Evolutionary conservation across 345 rosid species (phyloP).

Genomic region (Anastatica hierochuntica): DNA sequence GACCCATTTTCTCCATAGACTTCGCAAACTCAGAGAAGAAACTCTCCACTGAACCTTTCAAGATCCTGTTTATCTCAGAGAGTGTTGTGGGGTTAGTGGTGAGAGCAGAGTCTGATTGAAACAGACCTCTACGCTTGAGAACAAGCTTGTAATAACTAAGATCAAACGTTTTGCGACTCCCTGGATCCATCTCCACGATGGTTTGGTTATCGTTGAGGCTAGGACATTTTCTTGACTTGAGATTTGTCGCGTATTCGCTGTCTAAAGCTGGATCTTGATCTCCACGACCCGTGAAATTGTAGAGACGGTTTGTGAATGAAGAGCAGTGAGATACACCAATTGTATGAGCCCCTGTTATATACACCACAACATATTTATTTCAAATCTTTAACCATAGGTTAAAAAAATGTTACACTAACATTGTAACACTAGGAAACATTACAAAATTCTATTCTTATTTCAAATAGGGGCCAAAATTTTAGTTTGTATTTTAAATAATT

Average conservation of each 20-base stretch:
- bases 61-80: slow-evolving; percentile 34
- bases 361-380: not conserved
- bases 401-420: not conserved
- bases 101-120: slow-evolving; percentile 65
- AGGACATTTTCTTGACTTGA: slow-evolving; percentile 64
- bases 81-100: slow-evolving; percentile 45
- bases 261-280: slow-evolving; percentile 64
- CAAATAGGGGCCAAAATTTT: no score
- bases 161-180: slow-evolving; percentile 69
- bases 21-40: slow-evolving; percentile 53
- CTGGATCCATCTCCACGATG: slow-evolving; percentile 78
- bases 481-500: no score
- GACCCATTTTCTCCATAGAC: slow-evolving; percentile 80
- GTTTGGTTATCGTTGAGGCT: slow-evolving; percentile 48
- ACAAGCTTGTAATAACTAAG: slow-evolving; percentile 48
- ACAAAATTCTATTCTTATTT: no score
- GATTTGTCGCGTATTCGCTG: slow-evolving; percentile 59
- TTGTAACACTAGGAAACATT: not conserved
- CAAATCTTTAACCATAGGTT: not conserved
- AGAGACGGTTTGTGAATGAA: slow-evolving; percentile 47
- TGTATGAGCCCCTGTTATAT: slow-evolving; percentile 66
- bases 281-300: slow-evolving; percentile 67
- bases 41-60: slow-evolving; percentile 36
- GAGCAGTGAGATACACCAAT: slow-evolving; percentile 69
- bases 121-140: slow-evolving; percentile 66